Percentiles rank a stretch among this genome's conserved stretches.
Conservation (phyloP, 2,329 filamentous ascomycete species). For the Biscogniauxia marginata region DNA sequence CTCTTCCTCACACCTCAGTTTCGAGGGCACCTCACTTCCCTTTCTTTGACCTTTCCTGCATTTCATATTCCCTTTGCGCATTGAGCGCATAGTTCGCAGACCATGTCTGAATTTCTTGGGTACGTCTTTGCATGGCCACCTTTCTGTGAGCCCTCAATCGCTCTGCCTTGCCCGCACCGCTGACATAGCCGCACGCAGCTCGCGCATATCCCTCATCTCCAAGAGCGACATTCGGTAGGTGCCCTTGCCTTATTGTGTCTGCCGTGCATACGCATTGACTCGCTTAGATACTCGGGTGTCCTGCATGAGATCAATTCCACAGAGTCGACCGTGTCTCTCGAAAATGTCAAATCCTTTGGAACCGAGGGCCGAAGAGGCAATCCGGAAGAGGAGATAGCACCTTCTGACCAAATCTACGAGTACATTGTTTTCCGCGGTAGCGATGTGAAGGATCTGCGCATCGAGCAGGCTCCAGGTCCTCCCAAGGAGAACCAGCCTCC, state of each 20-base stretch:
- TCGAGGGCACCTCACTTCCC: slow-evolving; percentile 10
- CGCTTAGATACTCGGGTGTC: slow-evolving; percentile 83
- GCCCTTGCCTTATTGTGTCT: slow-evolving; percentile 7
- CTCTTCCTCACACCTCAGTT: slow-evolving; percentile 9
- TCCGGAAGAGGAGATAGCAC: slow-evolving; percentile 76
- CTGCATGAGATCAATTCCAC: slow-evolving; percentile 98
- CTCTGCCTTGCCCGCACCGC: slow-evolving; percentile 5
- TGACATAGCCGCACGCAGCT: slow-evolving; percentile 49
- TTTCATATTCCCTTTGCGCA: slow-evolving; percentile 21
- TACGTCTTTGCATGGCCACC: slow-evolving; percentile 36
- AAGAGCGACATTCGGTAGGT: slow-evolving; percentile 94
- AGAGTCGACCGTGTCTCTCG: slow-evolving; percentile 91
- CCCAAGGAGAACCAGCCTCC: slow-evolving; percentile 73
- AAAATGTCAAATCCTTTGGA: slow-evolving; percentile 92
- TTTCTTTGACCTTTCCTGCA: slow-evolving; percentile 7
- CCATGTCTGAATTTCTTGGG: slow-evolving; percentile 62
- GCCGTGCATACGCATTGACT: slow-evolving; percentile 15
- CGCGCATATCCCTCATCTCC: slow-evolving; percentile 93
- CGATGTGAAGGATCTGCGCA: slow-evolving; percentile 96
- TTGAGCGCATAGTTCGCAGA: slow-evolving; percentile 23
- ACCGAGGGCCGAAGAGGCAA: slow-evolving; percentile 85
- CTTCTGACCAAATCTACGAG: slow-evolving; percentile 89
- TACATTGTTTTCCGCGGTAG: slow-evolving; percentile 98
- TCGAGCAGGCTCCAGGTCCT: slow-evolving; percentile 76
- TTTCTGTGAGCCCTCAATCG: slow-evolving; percentile 1